Evolutionary conservation across 208 protist genomes (phyloP).

Genomic region (Trypanosoma platydactyli): DNA sequence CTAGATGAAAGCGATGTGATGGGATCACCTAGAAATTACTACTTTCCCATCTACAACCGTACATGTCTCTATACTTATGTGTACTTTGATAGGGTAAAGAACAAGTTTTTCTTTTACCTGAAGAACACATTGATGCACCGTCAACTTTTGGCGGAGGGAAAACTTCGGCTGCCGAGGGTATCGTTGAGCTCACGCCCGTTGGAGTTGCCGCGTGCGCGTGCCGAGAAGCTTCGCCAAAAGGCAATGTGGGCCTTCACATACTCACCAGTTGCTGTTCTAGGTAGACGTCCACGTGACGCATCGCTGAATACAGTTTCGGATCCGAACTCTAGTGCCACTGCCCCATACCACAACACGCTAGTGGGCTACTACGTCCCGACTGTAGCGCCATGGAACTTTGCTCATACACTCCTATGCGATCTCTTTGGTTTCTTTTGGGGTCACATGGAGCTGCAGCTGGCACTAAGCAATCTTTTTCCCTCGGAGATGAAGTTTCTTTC

Average conservation of each 20-base stretch:
- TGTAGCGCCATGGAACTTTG: slow-evolving; percentile 41
- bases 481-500: slow-evolving; percentile 7
- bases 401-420: slow-evolving; percentile 37
- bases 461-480: slow-evolving; percentile 7
- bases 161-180: slow-evolving; percentile 15
- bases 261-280: background rate
- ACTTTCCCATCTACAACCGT: slow-evolving; percentile 27
- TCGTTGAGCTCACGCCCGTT: slow-evolving; percentile 21
- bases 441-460: slow-evolving; percentile 8
- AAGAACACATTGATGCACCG: slow-evolving; percentile 11
- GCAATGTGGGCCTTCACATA: slow-evolving; percentile 16
- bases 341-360: slow-evolving; percentile 14
- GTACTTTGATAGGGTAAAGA: slow-evolving; percentile 16
- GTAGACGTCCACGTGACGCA: slow-evolving; percentile 4
- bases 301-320: background rate
- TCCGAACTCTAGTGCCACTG: background rate
- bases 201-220: slow-evolving; percentile 6
- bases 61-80: slow-evolving; percentile 26
- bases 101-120: slow-evolving; percentile 24
- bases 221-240: background rate
- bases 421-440: slow-evolving; percentile 42
- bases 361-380: slow-evolving; percentile 30
- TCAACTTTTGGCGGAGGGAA: slow-evolving; percentile 4
- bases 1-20: background rate
- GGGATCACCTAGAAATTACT: slow-evolving; percentile 9